A percentile compares a stretch with the other conserved stretches of the same genome.
Evolutionary conservation across 495 filamentous ascomycete genomes (phyloP).

Genomic region (Neurospora sp.): DNA sequence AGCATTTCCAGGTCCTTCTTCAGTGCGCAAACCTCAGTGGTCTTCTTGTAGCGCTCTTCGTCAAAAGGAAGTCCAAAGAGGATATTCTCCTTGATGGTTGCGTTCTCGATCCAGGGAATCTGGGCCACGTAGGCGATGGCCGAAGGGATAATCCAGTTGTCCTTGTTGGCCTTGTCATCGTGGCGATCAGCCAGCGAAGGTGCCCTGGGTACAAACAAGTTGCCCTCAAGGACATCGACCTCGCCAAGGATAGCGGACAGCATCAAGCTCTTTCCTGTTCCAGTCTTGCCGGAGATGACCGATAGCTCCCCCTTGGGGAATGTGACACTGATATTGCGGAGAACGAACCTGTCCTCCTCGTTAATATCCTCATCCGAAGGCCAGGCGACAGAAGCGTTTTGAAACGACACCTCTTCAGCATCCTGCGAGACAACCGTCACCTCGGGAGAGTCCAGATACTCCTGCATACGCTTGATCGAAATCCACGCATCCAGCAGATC

Average conservation of each 20-base stretch:
- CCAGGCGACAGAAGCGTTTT: conserved; percentile 66
- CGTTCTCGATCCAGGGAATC: conserved; percentile 81
- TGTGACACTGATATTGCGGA: conserved; percentile 50
- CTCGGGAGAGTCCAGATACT: conserved; percentile 59
- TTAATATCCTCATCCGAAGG: conserved; percentile 46
- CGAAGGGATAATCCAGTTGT: conserved; percentile 60
- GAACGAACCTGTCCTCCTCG: conserved; percentile 47
- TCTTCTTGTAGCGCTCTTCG: conserved; percentile 51
- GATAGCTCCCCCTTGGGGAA: conserved; percentile 61
- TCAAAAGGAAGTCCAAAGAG: conserved; percentile 63
- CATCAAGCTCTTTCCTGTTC: conserved; percentile 58
- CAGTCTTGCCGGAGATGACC: conserved; percentile 60
- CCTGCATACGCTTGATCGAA: conserved; percentile 62
- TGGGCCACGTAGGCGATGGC: conserved; percentile 71
- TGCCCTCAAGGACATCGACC: conserved; percentile 44
- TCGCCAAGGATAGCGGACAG: conserved; percentile 57
- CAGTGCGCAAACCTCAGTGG: conserved; percentile 59
- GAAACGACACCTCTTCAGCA: conserved; percentile 51
- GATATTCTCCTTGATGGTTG: conserved; percentile 65
- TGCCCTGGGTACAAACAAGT: conserved; percentile 39
- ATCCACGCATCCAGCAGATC: conserved; percentile 61
- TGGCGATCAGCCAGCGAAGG: conserved; percentile 36
- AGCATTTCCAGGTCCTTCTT: conserved; percentile 67
- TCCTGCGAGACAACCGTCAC: conserved; percentile 46
- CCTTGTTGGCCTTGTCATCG: conserved; percentile 47